Base-by-base conservation (phyloP, 1,284 basidiomycete species). In the Blastosporella zonata region DNA sequence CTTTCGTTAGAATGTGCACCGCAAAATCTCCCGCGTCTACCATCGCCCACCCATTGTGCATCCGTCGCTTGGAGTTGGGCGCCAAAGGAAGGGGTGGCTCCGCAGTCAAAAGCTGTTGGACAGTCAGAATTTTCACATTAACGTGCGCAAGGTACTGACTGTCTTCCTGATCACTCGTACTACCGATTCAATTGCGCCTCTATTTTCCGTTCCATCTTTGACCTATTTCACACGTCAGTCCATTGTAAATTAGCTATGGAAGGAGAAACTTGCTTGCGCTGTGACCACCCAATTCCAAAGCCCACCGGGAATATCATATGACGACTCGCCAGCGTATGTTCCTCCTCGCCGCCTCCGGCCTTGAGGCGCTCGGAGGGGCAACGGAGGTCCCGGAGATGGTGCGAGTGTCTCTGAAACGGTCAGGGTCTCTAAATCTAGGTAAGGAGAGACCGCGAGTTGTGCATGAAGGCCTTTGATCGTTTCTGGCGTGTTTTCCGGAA, bases 141-240 rank as follows among this genome's bases (percentile, higher is more conserved):
- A 57, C 43, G n/a, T 35, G 35, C 0, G 13, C 41, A 41, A 52
- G 41, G 20, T 20, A 70, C 79, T 49, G 55, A 84, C 86, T 52
- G 77, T 73, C 69, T 82, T 88, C 49, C 87, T 72, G 18, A 88
- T 77, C 13, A 77, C 63, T 43, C 85, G 73, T 37, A 86, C 76
- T 27, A 88, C 79, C 7, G 82, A 81, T 59, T 89, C 85, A 46
- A 90, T 81, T 0, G 81, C 77, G 13, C 87, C 87, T 56, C 82
- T 75, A 45, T 77, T 79, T 68, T 90, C 87, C n/a, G 86, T 85
- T 3, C 87, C 87, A 57, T 88, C 83, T 62, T 87, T 90, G 45
- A 90, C 85, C 84, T 88, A 50, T 9, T 20, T 17, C 18, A 28
- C 13, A n/a, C 23, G 36, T 47, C 15, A 35, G 46, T 21, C 37